Evolutionary conservation across 2,329 filamentous ascomycete genomes (phyloP), one percentile per base, ranked within the genome.

Genomic region (Botryotinia calthae): DNA sequence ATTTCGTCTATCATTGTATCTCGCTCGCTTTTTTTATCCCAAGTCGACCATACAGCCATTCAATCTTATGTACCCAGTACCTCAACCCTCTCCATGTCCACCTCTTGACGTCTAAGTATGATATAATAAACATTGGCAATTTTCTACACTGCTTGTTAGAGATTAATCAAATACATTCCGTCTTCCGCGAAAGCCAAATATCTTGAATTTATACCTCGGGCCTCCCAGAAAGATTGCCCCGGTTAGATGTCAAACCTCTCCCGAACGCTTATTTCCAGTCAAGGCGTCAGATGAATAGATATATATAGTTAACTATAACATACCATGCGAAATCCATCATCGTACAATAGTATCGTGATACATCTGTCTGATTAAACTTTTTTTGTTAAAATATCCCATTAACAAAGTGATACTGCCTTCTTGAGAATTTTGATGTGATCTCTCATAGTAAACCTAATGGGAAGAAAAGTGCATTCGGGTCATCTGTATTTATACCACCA

Each of bases 171-270:
- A 51, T 31, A 42, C 28, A n/a, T 70, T 71, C 69, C 69, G 69
- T 25, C 44, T 54, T 71, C 46, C 69, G 69, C 46, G 62, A 72
- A 72, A 46, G 37, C n/a, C 46, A 59, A 48, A 54, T 51, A 63
- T 54, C 58, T 48, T 67, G 18, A 22, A 48, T 40, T 48, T 7
- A n/a, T 34, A n/a, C 44, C 31, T 58, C 48, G 46, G 58, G 25
- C 37, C 22, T 40, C 42, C 31, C 40, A 37, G 46, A 58, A 18
- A n/a, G 4, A 31, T 44, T 65, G 31, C 59, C 25, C 40, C 34
- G 51, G 37, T 25, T 14, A 67, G 42, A 31, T 66, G 48, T 48
- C 37, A 66, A 9, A 61, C 31, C 54, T 37, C 48, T 71, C 67
- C 70, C 70, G 62, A 67, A 67, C 8, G 42, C 48, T 66, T 67